Evolutionary conservation across 2,329 filamentous ascomycete genomes (phyloP).

Genomic region (Xylaria polymorpha): DNA sequence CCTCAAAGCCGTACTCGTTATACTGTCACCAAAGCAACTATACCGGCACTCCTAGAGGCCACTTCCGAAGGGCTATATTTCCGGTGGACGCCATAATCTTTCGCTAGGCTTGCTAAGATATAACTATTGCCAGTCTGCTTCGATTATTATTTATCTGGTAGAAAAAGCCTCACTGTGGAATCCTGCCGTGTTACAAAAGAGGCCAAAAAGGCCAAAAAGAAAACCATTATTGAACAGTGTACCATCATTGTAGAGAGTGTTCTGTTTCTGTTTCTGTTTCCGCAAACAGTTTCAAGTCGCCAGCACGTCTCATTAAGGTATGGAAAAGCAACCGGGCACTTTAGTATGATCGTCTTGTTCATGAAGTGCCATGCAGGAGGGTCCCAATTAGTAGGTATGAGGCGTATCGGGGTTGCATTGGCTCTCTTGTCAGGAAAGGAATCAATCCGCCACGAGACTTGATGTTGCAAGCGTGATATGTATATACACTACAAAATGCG

Average conservation of each 20-base stretch:
- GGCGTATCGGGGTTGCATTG: conserved; percentile 19
- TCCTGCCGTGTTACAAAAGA: background rate
- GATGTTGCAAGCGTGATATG: conserved; percentile 13
- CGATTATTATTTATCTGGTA: background rate
- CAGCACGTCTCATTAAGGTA: conserved; percentile 11
- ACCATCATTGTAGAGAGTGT: background rate
- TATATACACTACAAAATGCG: conserved; percentile 10
- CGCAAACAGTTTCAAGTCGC: background rate
- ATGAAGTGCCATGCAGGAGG: conserved; percentile 23
- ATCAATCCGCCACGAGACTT: conserved; percentile 8
- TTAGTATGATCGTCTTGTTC: background rate
- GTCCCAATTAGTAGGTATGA: conserved; percentile 18
- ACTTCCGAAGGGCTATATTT: background rate
- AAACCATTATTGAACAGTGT: background rate
- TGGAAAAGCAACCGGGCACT: conserved; percentile 10
- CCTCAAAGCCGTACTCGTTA: background rate
- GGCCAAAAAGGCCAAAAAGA: background rate
- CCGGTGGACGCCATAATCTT: background rate
- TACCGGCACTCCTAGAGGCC: background rate
- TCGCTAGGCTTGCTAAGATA: background rate
- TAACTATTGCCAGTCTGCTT: background rate
- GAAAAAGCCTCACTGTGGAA: background rate
- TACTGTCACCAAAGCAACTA: background rate
- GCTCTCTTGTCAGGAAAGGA: conserved; percentile 15
- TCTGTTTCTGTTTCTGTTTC: background rate